Conservation (phyloP, 177 flowering plant species). For the Vitis hybrid region DNA sequence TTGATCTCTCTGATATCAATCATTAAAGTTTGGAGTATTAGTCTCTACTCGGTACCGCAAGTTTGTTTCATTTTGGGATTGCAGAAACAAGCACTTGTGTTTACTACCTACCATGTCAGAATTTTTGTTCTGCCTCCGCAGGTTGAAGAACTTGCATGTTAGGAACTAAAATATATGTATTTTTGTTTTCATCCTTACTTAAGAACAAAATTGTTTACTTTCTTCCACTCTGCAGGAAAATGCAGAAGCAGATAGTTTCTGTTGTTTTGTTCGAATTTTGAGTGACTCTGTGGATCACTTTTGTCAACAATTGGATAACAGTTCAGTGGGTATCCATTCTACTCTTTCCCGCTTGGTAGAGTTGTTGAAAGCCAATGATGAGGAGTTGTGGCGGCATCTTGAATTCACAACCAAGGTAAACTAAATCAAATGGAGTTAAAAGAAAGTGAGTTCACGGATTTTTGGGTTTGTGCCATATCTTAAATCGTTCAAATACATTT, state of each 20-base stretch:
- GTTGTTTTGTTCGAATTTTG: slow-evolving; percentile 67
- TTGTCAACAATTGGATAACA: slow-evolving; percentile 67
- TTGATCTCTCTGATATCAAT: no score
- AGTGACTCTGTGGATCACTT: slow-evolving; percentile 79
- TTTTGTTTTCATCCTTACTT: neutral
- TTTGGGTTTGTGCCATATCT: neutral
- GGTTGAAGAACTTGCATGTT: neutral
- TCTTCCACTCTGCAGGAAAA: slow-evolving; percentile 42
- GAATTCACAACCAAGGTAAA: slow-evolving; percentile 52
- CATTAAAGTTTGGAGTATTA: no score
- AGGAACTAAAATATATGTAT: neutral
- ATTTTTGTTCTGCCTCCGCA: neutral
- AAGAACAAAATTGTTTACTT: neutral
- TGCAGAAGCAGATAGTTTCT: slow-evolving; percentile 80
- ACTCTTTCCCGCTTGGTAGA: slow-evolving; percentile 61
- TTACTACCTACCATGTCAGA: neutral
- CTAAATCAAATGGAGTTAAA: neutral
- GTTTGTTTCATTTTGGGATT: no score
- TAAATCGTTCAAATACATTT: neutral
- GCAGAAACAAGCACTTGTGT: neutral
- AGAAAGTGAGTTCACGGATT: neutral
- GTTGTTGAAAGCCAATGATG: slow-evolving; percentile 55
- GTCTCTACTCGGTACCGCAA: no score
- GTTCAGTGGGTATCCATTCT: slow-evolving; percentile 61
- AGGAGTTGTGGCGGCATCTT: slow-evolving; percentile 72